Conservation (phyloP, 768 basidiomycete genomes). For the Arthromyces matolae region DNA sequence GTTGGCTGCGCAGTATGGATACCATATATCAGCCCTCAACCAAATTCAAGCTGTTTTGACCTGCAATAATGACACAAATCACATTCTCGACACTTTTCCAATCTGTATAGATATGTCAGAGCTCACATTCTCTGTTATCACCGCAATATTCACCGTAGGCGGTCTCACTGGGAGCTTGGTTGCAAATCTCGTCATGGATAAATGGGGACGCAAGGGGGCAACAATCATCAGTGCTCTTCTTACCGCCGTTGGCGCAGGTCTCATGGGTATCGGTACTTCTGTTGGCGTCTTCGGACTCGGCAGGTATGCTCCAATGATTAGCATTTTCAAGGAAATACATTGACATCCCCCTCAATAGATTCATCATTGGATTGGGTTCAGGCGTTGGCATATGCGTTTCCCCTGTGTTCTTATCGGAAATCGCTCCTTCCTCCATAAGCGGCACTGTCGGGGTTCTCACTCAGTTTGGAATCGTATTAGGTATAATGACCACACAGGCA, state of each 20-base stretch:
- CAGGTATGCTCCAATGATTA: constrained; percentile 48
- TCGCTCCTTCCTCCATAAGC: constrained; percentile 72
- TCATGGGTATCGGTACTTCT: constrained; percentile 66
- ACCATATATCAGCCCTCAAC: constrained; percentile 88
- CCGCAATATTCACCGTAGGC: constrained; percentile 82
- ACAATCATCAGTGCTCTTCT: constrained; percentile 54
- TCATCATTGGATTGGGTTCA: constrained; percentile 65
- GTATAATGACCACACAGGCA: constrained; percentile 82
- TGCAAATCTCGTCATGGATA: constrained; percentile 68
- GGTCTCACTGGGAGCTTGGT: constrained; percentile 75
- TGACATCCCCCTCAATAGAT: no score
- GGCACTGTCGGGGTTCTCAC: constrained; percentile 81
- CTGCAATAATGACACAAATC: constrained; percentile 41
- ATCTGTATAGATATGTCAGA: constrained; percentile 81
- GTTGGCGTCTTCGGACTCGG: constrained; percentile 58
- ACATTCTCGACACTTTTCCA: constrained; percentile 43
- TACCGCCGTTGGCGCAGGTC: constrained; percentile 51
- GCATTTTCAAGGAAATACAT: no score
- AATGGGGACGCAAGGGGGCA: constrained; percentile 67
- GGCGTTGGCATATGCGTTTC: constrained; percentile 75
- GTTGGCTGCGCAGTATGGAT: constrained; percentile 72
- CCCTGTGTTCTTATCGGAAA: constrained; percentile 83
- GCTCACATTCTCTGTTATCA: constrained; percentile 75
- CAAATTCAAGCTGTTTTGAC: constrained; percentile 79
- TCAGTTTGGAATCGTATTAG: constrained; percentile 79